Evolutionary conservation across 768 basidiomycete species (phyloP).

Genomic region (Ephemerocybe angulata): DNA sequence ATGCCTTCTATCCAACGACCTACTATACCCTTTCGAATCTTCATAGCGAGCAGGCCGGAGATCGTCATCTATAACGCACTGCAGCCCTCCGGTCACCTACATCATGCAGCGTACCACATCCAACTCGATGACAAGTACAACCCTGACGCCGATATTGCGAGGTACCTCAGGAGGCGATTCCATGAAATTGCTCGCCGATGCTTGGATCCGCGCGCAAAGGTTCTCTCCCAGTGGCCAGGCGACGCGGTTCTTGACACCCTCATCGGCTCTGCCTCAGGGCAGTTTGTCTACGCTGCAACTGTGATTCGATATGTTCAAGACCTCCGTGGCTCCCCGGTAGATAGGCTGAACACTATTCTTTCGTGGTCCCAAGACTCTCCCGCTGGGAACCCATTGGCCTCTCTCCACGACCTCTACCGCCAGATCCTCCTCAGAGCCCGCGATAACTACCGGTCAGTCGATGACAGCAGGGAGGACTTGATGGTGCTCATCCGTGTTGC

Average conservation of each 20-base stretch:
- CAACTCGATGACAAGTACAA: not conserved
- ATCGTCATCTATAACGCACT: not conserved
- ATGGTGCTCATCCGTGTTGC: too few species aligned
- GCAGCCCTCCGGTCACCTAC: not conserved
- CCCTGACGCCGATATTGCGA: not conserved
- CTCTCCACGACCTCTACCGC: too few species aligned
- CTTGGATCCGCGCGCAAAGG: not conserved
- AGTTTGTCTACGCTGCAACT: conserved; percentile 14
- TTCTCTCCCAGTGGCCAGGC: conserved; percentile 10
- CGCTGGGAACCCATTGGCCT: too few species aligned
- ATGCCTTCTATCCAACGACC: not conserved
- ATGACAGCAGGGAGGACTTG: too few species aligned
- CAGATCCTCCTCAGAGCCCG: too few species aligned
- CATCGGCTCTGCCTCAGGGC: conserved; percentile 11
- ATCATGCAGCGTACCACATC: not conserved
- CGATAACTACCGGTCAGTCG: too few species aligned
- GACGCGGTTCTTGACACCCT: conserved; percentile 1
- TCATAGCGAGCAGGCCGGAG: not conserved
- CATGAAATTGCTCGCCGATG: not conserved
- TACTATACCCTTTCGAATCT: not conserved
- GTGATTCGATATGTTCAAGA: conserved; percentile 14
- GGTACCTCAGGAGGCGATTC: not conserved
- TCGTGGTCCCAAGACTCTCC: too few species aligned
- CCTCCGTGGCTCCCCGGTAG: not conserved
- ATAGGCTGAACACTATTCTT: not conserved